These are phyloP conservation scores for Rhizopus microsporus DNA, from an alignment of 371 early-diverging fungal species.

Conservation along the genomic window DNA sequence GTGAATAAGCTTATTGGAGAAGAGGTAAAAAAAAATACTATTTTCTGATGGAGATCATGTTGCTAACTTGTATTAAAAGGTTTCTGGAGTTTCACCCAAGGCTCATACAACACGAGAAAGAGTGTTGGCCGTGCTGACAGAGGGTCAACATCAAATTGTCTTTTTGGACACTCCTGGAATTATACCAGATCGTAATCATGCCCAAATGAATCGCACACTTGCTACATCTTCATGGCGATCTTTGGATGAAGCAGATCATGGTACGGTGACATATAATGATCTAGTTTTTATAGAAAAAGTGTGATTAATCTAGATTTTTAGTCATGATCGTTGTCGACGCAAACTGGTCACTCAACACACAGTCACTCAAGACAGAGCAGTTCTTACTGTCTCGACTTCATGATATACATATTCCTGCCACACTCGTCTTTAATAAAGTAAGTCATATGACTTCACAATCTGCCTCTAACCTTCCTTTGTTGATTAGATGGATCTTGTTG, in stretches of 20 bases:
- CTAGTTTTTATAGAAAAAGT: background rate
- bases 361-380: conserved; percentile 50
- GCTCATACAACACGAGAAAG: conserved; percentile 80
- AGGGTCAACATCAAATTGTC: conserved; percentile 60
- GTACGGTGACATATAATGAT: conserved; percentile 18
- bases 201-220: conserved; percentile 59
- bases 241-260: conserved; percentile 68
- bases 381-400: conserved; percentile 59
- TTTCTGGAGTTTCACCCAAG: conserved; percentile 71
- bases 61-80: conserved; percentile 16
- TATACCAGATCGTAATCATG: conserved; percentile 40
- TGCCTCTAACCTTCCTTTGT: background rate
- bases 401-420: conserved; percentile 51
- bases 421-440: conserved; percentile 75
- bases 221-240: conserved; percentile 76
- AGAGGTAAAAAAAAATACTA: conserved; percentile 13
- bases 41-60: no score
- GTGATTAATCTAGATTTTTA: conserved; percentile 5
- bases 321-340: conserved; percentile 69
- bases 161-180: conserved; percentile 74
- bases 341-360: conserved; percentile 44
- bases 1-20: conserved; percentile 64
- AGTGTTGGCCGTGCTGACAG: conserved; percentile 57
- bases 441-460: background rate
- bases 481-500: conserved; percentile 57